These are phyloP conservation scores for Oryza brachyantha DNA, from an alignment of 176 grass and related monocot species.

Conservation along the genomic window DNA sequence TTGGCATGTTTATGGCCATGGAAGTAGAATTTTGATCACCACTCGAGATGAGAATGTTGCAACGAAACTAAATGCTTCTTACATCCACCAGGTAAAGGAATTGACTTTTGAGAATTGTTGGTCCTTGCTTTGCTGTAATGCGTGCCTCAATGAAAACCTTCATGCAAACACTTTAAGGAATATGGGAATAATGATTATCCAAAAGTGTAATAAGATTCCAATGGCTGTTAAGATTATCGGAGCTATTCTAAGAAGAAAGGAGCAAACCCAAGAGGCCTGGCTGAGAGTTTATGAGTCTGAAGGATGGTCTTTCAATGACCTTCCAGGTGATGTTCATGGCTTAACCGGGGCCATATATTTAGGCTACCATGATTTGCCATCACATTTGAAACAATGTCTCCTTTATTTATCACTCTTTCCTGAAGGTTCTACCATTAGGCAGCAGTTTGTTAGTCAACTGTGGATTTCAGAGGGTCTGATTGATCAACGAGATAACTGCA, in stretches of 20 bases:
- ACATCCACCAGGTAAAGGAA: conserved; percentile 26
- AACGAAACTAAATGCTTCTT: conserved; percentile 22
- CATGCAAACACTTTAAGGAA: conserved; percentile 25
- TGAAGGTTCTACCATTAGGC: conserved; percentile 39
- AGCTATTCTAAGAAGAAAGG: conserved; percentile 45
- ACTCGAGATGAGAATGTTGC: conserved; percentile 40
- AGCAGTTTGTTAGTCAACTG: conserved; percentile 30
- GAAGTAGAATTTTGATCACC: conserved; percentile 52
- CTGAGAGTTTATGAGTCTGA: conserved; percentile 38
- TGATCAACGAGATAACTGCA: conserved; percentile 32
- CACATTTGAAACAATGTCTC: conserved; percentile 58
- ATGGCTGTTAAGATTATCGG: conserved; percentile 51
- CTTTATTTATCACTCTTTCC: conserved; percentile 61
- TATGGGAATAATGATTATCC: conserved; percentile 42
- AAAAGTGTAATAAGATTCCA: conserved; percentile 51
- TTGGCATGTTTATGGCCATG: conserved; percentile 24
- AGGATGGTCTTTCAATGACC: conserved; percentile 39
- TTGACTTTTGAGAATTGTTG: conserved; percentile 39
- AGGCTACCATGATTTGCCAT: conserved; percentile 51
- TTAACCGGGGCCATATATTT: conserved; percentile 51
- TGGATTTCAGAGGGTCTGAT: conserved; percentile 67
- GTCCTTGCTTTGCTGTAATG: conserved; percentile 44
- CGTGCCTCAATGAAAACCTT: conserved; percentile 14
- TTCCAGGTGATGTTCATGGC: conserved; percentile 14
- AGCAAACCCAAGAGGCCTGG: conserved; percentile 34